Conservation (phyloP, 257 asterid genomes). For the Plantago elongata region DNA sequence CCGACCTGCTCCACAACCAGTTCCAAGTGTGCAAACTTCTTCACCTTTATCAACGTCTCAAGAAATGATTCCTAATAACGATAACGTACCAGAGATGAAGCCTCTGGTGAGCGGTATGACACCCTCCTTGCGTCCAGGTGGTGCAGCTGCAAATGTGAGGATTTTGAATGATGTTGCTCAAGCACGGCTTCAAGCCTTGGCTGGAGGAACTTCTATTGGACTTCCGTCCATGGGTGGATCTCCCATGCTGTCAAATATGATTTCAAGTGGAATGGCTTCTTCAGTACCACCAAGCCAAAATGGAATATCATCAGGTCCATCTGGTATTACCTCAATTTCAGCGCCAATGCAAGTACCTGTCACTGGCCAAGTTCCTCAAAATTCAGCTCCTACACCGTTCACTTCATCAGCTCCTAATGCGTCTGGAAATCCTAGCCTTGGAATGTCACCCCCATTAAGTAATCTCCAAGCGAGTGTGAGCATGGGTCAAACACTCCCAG, state of each 20-base stretch:
- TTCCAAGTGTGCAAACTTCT: slow-evolving; percentile 69
- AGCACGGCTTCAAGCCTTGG: slow-evolving; percentile 66
- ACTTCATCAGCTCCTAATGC: slow-evolving; percentile 49
- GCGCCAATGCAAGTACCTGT: slow-evolving; percentile 57
- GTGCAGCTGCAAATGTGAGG: slow-evolving; percentile 82
- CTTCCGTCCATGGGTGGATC: slow-evolving; percentile 65
- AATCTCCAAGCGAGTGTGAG: slow-evolving; percentile 58
- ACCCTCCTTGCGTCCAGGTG: slow-evolving; percentile 61
- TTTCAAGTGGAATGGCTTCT: slow-evolving; percentile 78
- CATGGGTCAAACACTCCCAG: slow-evolving; percentile 62
- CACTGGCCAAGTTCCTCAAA: slow-evolving; percentile 44
- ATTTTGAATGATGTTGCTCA: slow-evolving; percentile 85
- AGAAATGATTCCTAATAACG: slow-evolving; percentile 44
- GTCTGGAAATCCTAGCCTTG: slow-evolving; percentile 45
- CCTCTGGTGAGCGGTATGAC: slow-evolving; percentile 49
- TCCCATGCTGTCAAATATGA: slow-evolving; percentile 82
- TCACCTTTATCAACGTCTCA: slow-evolving; percentile 79
- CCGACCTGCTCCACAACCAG: slow-evolving; percentile 65
- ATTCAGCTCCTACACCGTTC: slow-evolving; percentile 57
- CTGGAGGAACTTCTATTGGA: slow-evolving; percentile 74
- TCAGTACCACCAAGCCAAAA: slow-evolving; percentile 70
- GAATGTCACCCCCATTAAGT: slow-evolving; percentile 57
- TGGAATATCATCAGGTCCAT: slow-evolving; percentile 57
- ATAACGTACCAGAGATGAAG: slow-evolving; percentile 65
- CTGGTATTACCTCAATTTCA: slow-evolving; percentile 51